Percentiles rank a stretch among this genome's conserved stretches.
These are phyloP conservation scores for Ricinus communis DNA, from an alignment of 345 rosid genomes.

Conservation along the genomic window DNA sequence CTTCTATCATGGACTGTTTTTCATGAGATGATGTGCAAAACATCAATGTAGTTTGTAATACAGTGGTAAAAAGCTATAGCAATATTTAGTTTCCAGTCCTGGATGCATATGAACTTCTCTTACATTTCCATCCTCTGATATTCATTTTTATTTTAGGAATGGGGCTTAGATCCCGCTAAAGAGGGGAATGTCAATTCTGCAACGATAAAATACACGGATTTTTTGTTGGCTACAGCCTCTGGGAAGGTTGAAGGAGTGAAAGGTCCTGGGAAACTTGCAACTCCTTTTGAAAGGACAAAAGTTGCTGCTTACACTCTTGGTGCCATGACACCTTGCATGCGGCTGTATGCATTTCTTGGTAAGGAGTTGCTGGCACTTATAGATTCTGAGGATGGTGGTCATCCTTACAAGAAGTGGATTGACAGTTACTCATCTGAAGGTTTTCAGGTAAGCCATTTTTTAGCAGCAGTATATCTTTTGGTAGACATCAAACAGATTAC, in stretches of 20 bases:
- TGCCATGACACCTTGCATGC: slow-evolving; percentile 97
- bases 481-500: slow-evolving; percentile 16
- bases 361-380: slow-evolving; percentile 61
- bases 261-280: slow-evolving; percentile 89
- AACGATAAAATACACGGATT: slow-evolving; percentile 75
- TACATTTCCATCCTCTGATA: slow-evolving; percentile 15
- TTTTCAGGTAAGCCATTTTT: slow-evolving; percentile 61
- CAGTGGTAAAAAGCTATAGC: not conserved
- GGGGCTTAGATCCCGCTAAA: slow-evolving; percentile 61
- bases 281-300: slow-evolving; percentile 95
- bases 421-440: slow-evolving; percentile 66
- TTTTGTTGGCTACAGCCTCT: slow-evolving; percentile 90
- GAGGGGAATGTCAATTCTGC: slow-evolving; percentile 60
- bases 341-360: slow-evolving; percentile 79
- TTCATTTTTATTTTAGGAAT: slow-evolving; percentile 62
- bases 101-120: slow-evolving; percentile 1
- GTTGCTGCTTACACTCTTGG: slow-evolving; percentile 96
- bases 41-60: not conserved
- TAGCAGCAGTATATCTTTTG: slow-evolving; percentile 13
- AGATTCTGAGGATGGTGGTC: slow-evolving; percentile 45
- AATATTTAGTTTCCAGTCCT: not conserved
- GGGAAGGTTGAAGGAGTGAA: slow-evolving; percentile 92
- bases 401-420: slow-evolving; percentile 90
- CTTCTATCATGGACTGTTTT: not conserved
- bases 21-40: not conserved